Evolutionary conservation across 306 rosid species (phyloP).

Genomic region (Datisca glomerata): DNA sequence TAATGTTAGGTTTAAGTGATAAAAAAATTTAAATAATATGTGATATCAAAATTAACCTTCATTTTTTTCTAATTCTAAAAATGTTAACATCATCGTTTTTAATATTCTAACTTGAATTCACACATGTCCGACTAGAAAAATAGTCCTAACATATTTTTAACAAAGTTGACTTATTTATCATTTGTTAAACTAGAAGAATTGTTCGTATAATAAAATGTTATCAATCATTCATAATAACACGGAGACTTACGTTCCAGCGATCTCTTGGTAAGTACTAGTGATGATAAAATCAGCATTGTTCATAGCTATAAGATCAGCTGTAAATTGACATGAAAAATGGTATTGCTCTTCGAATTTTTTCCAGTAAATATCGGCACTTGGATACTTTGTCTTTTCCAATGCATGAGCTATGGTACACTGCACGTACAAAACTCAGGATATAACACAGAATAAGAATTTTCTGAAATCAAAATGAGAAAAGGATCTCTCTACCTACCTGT

Average conservation of each 20-base stretch:
- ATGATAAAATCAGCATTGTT: conserved; percentile 88
- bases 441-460: not conserved
- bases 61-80: too few relatives aligned
- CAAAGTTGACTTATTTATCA: too few relatives aligned
- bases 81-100: too few relatives aligned
- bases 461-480: conserved; percentile 4
- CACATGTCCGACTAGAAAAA: too few relatives aligned
- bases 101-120: too few relatives aligned
- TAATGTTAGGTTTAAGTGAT: too few relatives aligned
- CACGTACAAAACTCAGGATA: conserved; percentile 15
- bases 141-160: too few relatives aligned
- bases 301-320: conserved; percentile 93
- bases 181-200: too few relatives aligned
- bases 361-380: conserved; percentile 84
- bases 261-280: conserved; percentile 97
- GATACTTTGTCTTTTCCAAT: conserved; percentile 91
- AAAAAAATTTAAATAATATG: too few relatives aligned
- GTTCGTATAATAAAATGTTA: too few relatives aligned
- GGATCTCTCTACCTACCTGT: conserved; percentile 35
- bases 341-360: conserved; percentile 70
- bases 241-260: conserved; percentile 78
- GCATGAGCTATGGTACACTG: conserved; percentile 94
- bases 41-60: too few relatives aligned
- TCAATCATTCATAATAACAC: not conserved
- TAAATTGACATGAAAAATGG: conserved; percentile 88